Base-by-base conservation (phyloP, 2,329 filamentous ascomycete species). In the Diaporthe longicolla region DNA sequence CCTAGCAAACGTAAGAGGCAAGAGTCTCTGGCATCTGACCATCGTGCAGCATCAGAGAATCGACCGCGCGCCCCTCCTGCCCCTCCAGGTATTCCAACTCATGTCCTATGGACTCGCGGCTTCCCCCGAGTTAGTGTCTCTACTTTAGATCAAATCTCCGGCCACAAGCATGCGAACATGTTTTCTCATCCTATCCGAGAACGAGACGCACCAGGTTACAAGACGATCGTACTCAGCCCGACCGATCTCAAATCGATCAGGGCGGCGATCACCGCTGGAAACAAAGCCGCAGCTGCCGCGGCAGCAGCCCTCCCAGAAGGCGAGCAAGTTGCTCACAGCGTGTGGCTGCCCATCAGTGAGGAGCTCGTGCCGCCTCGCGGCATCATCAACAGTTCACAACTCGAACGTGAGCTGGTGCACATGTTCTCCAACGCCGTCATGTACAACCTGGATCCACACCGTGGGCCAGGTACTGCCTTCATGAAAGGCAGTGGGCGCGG, bases 361-460 rank as follows among this genome's bases (percentile, higher is more conserved):
- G 94, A 98, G 73, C 87, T 98, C 35, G 88, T 96, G 3, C 94
- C 96, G 3, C 96, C 97, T 0, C 94, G 92, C 78, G 94, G 92
- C 26, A 98, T 98, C 78, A 94, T 98, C 82, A 98, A 98, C 82
- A 95, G 94, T 68, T 91, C 93, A 1, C 97, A 98, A 82, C 88
- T 98, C 21, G 96, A 98, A 83, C 94, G 95, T 77, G 96, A 98
- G 82, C 86, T 98, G 15, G 94, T 97, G 78, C 94, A 97, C 79
- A 98, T 98, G 94, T 98, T 98, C 82, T 95, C 95, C 77, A 98
- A 98, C 80, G 96, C 97, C 24, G 93, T 98, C 83, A 98, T 99
- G 97, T 99, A 98, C 86, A 98, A 98, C 79, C 92, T 94, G 0
- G 94, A 97, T 76, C 92, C 93, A 0, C 87, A 93, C 77, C 90